Evolutionary conservation across 148 eudicot species (phyloP).

Genomic region (Agrostemma githago): DNA sequence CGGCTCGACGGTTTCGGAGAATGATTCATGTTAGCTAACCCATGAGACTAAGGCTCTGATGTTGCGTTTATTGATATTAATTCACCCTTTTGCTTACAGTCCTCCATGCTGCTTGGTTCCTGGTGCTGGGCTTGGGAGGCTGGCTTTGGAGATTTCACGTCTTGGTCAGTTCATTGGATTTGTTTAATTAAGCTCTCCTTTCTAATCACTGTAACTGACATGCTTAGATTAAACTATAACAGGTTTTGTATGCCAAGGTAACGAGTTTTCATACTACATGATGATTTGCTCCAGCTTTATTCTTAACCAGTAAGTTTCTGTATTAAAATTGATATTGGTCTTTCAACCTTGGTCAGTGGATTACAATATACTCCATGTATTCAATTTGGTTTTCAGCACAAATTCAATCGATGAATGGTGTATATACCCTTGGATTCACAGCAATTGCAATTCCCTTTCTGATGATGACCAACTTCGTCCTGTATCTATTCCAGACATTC

Average conservation of each 20-base stretch:
- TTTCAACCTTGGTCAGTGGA: not conserved
- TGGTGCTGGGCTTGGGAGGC: conserved; percentile 99
- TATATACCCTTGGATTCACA: conserved; percentile 95
- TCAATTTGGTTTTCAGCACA: conserved; percentile 36
- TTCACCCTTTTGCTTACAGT: conserved; percentile 26
- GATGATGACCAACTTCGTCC: conserved; percentile 94
- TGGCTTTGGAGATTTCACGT: conserved; percentile 93
- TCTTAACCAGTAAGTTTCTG: conserved; percentile 71
- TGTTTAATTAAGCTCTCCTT: conserved; percentile 11
- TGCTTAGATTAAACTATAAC: conserved; percentile 21
- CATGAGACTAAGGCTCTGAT: not conserved
- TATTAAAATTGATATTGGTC: conserved; percentile 9
- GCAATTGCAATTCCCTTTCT: conserved; percentile 85
- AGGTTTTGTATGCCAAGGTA: conserved; percentile 94
- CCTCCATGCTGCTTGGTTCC: conserved; percentile 96
- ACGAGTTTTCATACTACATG: conserved; percentile 98
- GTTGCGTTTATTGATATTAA: not conserved
- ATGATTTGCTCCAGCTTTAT: conserved; percentile 98
- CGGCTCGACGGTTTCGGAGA: no score
- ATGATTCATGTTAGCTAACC: no score
- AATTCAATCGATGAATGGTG: conserved; percentile 75
- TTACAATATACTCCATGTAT: not conserved
- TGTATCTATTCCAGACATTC: conserved; percentile 81
- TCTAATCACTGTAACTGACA: conserved; percentile 21
- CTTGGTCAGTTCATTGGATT: conserved; percentile 46